Conservation (phyloP, 2,329 filamentous ascomycete species). For the Dothistroma septosporum region DNA sequence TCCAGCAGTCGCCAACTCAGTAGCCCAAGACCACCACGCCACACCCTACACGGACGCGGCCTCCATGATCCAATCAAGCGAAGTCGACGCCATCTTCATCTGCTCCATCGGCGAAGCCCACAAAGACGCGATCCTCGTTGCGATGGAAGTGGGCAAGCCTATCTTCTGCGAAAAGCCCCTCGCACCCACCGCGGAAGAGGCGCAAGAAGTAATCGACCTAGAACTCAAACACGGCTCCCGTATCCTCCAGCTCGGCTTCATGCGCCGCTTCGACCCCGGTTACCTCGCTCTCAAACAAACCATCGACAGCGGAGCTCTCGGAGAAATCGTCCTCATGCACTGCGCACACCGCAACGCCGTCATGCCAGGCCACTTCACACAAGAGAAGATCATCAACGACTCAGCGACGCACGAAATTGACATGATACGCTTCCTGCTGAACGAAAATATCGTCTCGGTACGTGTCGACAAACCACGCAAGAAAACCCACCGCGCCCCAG, state of each 20-base stretch:
- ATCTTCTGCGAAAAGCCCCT: constrained; percentile 1
- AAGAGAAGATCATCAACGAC: neutral
- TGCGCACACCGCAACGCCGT: neutral
- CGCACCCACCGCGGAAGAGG: neutral
- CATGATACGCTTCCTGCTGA: neutral
- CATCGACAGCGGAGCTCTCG: neutral
- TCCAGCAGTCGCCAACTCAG: neutral
- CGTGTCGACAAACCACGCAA: neutral
- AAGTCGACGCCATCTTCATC: constrained; percentile 2
- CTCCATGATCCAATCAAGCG: neutral
- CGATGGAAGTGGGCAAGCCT: neutral
- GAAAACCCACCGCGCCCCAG: neutral
- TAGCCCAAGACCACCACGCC: neutral
- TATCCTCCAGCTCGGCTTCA: neutral
- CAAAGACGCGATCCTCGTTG: neutral
- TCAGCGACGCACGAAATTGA: constrained; percentile 3
- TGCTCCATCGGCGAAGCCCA: neutral
- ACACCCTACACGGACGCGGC: neutral
- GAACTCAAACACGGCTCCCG: neutral
- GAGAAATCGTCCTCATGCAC: neutral
- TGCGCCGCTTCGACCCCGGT: constrained; percentile 2
- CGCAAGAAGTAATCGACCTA: neutral
- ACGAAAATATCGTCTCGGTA: neutral
- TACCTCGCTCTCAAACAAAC: neutral
- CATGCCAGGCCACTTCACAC: neutral